Evolutionary conservation across 2,329 filamentous ascomycete genomes (phyloP), one percentile per base, ranked within the genome.

Genomic region (Apiospora hydei): DNA sequence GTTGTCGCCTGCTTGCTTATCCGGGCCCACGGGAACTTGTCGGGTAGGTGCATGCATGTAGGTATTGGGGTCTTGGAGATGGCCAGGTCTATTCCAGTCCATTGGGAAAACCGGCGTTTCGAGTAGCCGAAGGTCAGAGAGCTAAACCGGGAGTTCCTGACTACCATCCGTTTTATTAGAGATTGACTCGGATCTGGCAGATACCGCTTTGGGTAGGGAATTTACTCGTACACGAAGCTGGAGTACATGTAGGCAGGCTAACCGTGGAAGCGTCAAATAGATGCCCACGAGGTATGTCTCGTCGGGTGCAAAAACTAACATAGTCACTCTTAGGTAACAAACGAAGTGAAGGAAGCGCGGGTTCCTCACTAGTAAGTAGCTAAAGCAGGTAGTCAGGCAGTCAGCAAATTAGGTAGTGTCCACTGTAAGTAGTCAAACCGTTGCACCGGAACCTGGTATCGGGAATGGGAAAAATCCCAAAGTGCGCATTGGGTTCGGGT

Each of bases 221-320:
- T 30, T 61, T 61, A 61, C 53, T 61, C 30, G 53, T 61, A 34
- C 53, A 61, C 53, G 34, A 21, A 8, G 30, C 18, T 49, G 14
- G 57, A 44, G 69, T 71, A 76, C n/a, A n/a, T 72, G 73, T 69
- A 73, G 64, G 43, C 16, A 30, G 13, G 11, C 24, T 38, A 30
- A 21, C 4, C 13, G 11, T 18, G n/a, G 26, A 46, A 7, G 51
- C 21, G 30, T 38, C 53, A 34, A 61, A 34, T 30, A 18, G 30
- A 13, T 8, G 26, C 51, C 13, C 2, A 57, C 5, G 34, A 38
- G 34, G 18, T 26, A 30, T 21, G 6, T 13, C 26, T 18, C 51
- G 14, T n/a, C n/a, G n/a, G n/a, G n/a, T 26, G 24, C 30, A 57
- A 51, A 51, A 11, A 18, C 44, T 47, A 21, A 53, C 26, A 38